These are phyloP conservation scores for Hemileccinum impolitum DNA, from an alignment of 768 basidiomycete species.

Conservation along the genomic window DNA sequence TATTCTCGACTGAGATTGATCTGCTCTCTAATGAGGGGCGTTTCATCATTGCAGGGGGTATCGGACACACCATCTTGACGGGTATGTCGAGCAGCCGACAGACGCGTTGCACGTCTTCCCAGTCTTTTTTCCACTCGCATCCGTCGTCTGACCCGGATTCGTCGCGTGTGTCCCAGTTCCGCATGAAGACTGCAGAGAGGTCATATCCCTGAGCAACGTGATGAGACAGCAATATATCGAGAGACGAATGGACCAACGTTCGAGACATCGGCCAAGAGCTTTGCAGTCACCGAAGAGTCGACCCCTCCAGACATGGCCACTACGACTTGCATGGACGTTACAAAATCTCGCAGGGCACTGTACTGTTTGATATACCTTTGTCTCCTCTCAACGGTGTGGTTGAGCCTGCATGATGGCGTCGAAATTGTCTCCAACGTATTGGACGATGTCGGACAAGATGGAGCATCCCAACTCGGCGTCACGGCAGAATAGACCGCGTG, in stretches of 20 bases:
- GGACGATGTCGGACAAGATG: conserved; percentile 5
- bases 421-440: conserved; percentile 4
- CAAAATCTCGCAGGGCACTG: not conserved
- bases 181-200: conserved; percentile 89
- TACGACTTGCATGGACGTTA: conserved; percentile 51
- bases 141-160: conserved; percentile 76
- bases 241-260: conserved; percentile 40
- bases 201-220: conserved; percentile 59
- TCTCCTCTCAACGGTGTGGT: conserved; percentile 24
- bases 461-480: conserved; percentile 2
- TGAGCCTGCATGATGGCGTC: conserved; percentile 16
- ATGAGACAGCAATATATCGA: not conserved
- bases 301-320: conserved; percentile 96
- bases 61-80: conserved; percentile 58
- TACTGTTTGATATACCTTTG: conserved; percentile 18
- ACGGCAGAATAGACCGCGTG: conserved; percentile 3
- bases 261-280: conserved; percentile 52
- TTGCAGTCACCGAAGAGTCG: conserved; percentile 88
- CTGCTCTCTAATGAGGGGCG: conserved; percentile 34
- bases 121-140: conserved; percentile 96
- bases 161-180: conserved; percentile 91
- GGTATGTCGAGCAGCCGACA: conserved; percentile 71
- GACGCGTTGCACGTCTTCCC: conserved; percentile 84
- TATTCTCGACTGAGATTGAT: conserved; percentile 89
- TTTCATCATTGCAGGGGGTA: not conserved